A percentile compares a stretch with the other conserved stretches of the same genome.
Evolutionary conservation across 2,329 filamentous ascomycete species (phyloP).

Genomic region (Apiospora aurea): DNA sequence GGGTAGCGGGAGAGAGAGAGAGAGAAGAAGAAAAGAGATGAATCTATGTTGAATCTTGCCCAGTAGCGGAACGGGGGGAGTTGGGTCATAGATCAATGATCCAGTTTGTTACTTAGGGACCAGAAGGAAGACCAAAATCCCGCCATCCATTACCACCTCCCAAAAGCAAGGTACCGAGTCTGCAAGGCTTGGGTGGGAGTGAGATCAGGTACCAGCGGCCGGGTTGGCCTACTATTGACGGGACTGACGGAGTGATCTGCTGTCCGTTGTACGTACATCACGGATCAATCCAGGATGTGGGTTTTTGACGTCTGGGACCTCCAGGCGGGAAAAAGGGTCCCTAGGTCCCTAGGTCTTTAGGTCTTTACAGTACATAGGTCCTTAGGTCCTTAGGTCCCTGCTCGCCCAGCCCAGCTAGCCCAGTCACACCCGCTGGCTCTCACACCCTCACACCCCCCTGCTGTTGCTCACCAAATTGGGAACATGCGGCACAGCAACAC

Average conservation of each 20-base stretch:
- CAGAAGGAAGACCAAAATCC: too few species aligned
- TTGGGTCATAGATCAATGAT: slow-evolving; percentile 5
- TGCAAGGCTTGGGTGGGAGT: neutral
- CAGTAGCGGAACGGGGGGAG: neutral
- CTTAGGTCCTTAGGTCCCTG: neutral
- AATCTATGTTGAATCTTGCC: neutral
- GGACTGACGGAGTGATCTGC: neutral
- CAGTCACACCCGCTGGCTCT: too few species aligned
- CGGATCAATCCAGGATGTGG: neutral
- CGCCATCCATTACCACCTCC: neutral
- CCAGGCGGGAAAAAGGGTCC: slow-evolving; percentile 10
- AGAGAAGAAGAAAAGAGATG: neutral
- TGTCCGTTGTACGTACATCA: neutral
- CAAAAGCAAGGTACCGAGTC: neutral
- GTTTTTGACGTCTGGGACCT: slow-evolving; percentile 1
- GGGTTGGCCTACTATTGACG: neutral
- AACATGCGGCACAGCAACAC: neutral
- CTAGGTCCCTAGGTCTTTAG: too few species aligned
- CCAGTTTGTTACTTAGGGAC: neutral
- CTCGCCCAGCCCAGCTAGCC: neutral
- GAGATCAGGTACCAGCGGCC: slow-evolving; percentile 13
- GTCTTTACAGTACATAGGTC: too few species aligned
- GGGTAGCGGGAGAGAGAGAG: neutral
- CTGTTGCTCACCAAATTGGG: slow-evolving; percentile 1
- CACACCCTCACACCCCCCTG: neutral